Evolutionary conservation across 306 rosid genomes (phyloP).

Genomic region (Corylus avellana): DNA sequence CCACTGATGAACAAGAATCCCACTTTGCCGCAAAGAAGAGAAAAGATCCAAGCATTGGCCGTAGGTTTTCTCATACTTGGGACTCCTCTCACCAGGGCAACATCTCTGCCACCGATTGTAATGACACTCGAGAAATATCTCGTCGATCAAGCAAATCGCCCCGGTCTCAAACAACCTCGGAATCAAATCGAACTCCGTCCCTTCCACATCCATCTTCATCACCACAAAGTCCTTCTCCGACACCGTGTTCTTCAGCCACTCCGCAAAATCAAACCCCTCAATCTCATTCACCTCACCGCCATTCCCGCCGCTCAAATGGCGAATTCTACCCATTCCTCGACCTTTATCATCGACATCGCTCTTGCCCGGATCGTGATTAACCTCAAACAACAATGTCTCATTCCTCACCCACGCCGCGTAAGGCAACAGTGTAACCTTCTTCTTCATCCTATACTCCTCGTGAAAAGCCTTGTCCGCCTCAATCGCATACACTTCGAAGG

Average conservation of each 20-base stretch:
- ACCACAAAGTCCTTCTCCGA: slow-evolving; percentile 84
- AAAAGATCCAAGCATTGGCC: slow-evolving; percentile 81
- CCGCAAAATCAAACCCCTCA: slow-evolving; percentile 78
- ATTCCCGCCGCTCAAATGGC: slow-evolving; percentile 49
- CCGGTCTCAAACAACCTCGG: slow-evolving; percentile 84
- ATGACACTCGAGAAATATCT: slow-evolving; percentile 94
- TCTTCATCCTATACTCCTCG: slow-evolving; percentile 74
- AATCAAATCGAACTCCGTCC: slow-evolving; percentile 86
- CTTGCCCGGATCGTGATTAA: slow-evolving; percentile 78
- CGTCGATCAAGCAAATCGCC: slow-evolving; percentile 89
- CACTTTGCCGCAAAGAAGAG: slow-evolving; percentile 77
- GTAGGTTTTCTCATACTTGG: slow-evolving; percentile 81
- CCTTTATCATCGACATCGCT: slow-evolving; percentile 56
- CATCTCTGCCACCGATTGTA: slow-evolving; percentile 98
- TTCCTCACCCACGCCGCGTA: slow-evolving; percentile 98
- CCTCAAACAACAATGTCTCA: slow-evolving; percentile 75
- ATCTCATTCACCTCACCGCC: slow-evolving; percentile 80
- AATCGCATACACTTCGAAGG: slow-evolving; percentile 83
- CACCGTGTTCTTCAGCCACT: slow-evolving; percentile 76
- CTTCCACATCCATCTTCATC: slow-evolving; percentile 99
- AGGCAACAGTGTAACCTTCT: slow-evolving; percentile 66
- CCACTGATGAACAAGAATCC: slow-evolving; percentile 98
- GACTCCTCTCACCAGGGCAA: slow-evolving; percentile 89
- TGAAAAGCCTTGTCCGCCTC: slow-evolving; percentile 90
- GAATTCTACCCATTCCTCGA: slow-evolving; percentile 98